Base-by-base conservation (phyloP, 2,329 filamentous ascomycete species). In the Ophiostoma novo-ulmi region DNA sequence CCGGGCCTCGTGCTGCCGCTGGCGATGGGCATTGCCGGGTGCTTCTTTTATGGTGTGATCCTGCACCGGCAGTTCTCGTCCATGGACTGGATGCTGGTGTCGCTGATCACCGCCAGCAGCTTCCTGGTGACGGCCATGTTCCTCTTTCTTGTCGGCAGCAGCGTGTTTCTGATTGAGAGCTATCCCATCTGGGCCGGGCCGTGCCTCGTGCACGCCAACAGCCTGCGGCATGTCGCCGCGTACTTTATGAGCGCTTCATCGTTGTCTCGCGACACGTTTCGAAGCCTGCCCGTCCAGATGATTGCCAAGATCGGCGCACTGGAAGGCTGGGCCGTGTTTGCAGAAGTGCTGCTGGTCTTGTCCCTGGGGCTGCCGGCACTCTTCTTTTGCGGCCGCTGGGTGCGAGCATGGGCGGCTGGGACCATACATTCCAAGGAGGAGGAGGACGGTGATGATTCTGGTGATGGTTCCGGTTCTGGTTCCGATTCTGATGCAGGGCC, bases 121-220 rank as follows among this genome's bases (percentile, higher is more conserved):
- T 68, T 80, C n/a, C 73, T 78, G 44, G 71, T 76, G 2, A 77
- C 78, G n/a, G 77, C 74, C 3, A 76, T 76, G 69, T 71, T 78
- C 7, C 75, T 76, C 20, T 73, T 74, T 7, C 75, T 76, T 71
- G 75, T 77, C 3, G 75, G 75, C 36, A 71, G 76, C 67, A 77
- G 76, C 72, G 78, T 79, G 10, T 78, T 76, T 63, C 73, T 78
- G 1, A 74, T 80, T 5, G 78, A 80, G 73, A 79, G 76, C 65
- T 78, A 77, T 65, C 78, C 78, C 1, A 73, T 74, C 71, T 78
- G 74, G 75, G 75, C 77, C 1, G 78, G 78, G 2, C 76, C 78
- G 3, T 77, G 78, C 3, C 75, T 80, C 14, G 78, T 77, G 13
- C 79, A 79, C 66, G 77, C 78, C 10, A 75, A 75, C 22, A 77